Evolutionary conservation across 2,329 filamentous ascomycete genomes (phyloP).

Genomic region (Claviceps paspali): DNA sequence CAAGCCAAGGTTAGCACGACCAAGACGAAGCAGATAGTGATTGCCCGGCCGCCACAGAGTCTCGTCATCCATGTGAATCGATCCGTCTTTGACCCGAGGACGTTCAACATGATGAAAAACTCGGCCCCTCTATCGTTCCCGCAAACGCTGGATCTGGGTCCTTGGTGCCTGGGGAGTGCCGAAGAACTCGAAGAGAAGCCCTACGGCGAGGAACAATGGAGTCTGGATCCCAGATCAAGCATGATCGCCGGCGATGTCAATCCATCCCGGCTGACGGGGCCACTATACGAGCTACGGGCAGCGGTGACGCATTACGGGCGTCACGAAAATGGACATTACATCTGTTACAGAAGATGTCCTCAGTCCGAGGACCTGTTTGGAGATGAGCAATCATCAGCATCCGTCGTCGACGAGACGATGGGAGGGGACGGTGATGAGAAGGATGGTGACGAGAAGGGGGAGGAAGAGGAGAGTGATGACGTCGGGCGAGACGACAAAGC

Average conservation of each 20-base stretch:
- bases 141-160: constrained; percentile 53
- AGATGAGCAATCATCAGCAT: background rate
- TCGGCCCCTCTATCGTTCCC: constrained; percentile 67
- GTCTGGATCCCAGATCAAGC: constrained; percentile 49
- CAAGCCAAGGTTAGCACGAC: constrained; percentile 59
- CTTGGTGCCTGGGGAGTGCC: constrained; percentile 66
- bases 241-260: constrained; percentile 50
- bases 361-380: constrained; percentile 6
- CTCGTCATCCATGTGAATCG: constrained; percentile 82
- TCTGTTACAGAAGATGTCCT: constrained; percentile 69
- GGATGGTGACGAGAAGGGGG: background rate
- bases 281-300: constrained; percentile 63
- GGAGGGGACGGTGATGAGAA: constrained; percentile 5
- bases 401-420: background rate
- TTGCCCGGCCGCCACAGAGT: constrained; percentile 67
- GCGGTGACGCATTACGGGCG: constrained; percentile 79
- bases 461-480: background rate
- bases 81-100: constrained; percentile 76
- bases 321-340: constrained; percentile 92
- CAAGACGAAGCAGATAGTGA: constrained; percentile 79
- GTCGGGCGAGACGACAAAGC: constrained; percentile 3
- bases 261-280: constrained; percentile 37
- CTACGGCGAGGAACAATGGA: constrained; percentile 47
- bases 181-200: constrained; percentile 9
- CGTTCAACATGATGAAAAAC: constrained; percentile 71